Percentiles rank a stretch among this genome's conserved stretches.
These are phyloP conservation scores for Ascoidea rubescens DNA, from an alignment of 805 yeast genomes.

Conservation along the genomic window DNA sequence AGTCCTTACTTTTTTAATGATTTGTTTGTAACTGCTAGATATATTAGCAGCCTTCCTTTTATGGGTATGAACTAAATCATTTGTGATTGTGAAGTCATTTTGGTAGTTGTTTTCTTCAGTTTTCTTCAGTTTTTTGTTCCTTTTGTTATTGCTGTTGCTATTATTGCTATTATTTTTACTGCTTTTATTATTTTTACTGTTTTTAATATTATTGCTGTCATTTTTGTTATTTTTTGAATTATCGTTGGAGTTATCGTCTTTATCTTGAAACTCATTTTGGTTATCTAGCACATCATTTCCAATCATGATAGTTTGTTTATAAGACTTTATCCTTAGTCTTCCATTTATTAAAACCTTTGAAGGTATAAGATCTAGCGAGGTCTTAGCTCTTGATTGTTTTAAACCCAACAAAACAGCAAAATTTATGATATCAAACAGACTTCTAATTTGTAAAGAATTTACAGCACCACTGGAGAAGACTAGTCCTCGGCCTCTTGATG, in stretches of 20 bases:
- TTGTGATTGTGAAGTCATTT: neutral
- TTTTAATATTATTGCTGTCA: neutral
- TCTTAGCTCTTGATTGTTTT: constrained; percentile 43
- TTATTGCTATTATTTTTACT: too few relatives aligned
- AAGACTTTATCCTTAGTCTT: constrained; percentile 53
- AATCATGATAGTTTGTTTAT: constrained; percentile 57
- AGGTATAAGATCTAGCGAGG: constrained; percentile 45
- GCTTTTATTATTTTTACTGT: too few relatives aligned
- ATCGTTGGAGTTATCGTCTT: neutral
- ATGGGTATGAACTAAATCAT: neutral
- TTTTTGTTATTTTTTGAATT: neutral
- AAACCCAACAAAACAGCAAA: constrained; percentile 60
- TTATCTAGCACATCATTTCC: constrained; percentile 22
- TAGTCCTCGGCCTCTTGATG: constrained; percentile 70
- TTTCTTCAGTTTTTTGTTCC: neutral
- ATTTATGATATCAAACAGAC: constrained; percentile 53
- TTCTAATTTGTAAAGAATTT: constrained; percentile 43
- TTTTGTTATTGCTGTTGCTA: too few relatives aligned
- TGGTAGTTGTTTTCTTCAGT: too few relatives aligned
- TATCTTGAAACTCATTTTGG: neutral
- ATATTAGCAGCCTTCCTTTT: neutral
- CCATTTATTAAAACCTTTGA: constrained; percentile 60
- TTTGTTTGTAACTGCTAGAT: neutral
- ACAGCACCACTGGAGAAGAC: constrained; percentile 67
- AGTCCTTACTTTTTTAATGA: too few relatives aligned